Evolutionary conservation across 176 grass and related monocot species (phyloP).

Genomic region (Tillandsia fasciculata): DNA sequence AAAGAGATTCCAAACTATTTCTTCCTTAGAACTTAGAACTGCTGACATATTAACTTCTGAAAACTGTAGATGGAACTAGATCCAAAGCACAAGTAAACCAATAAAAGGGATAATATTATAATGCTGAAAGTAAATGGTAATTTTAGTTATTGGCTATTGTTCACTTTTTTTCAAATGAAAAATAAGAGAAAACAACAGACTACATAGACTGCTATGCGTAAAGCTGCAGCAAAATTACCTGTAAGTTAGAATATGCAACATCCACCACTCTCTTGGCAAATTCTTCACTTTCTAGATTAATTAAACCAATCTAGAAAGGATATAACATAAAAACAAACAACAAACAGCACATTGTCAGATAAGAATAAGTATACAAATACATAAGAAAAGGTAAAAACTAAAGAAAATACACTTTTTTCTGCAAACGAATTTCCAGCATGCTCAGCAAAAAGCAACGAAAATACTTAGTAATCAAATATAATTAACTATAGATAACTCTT

Average conservation of each 20-base stretch:
- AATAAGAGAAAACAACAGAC: not conserved
- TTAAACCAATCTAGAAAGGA: conserved; percentile 55
- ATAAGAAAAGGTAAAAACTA: not conserved
- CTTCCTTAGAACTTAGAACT: not conserved
- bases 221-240: conserved; percentile 23
- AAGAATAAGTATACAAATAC: not conserved
- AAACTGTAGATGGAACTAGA: not conserved
- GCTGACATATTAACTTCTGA: not conserved
- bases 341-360: not conserved
- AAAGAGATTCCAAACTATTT: not conserved
- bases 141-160: not conserved
- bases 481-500: no score
- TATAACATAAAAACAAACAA: conserved; percentile 1
- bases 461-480: no score
- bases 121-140: conserved; percentile 12
- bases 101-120: conserved; percentile 2
- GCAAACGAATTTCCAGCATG: not conserved
- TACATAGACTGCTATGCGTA: not conserved
- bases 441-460: not conserved
- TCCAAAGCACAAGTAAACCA: not conserved
- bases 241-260: conserved; percentile 46
- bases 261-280: conserved; percentile 69
- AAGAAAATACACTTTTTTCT: not conserved
- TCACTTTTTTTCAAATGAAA: not conserved
- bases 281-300: conserved; percentile 98